Evolutionary conservation across 2,329 filamentous ascomycete species (phyloP).

Genomic region (Xylaria sp.): DNA sequence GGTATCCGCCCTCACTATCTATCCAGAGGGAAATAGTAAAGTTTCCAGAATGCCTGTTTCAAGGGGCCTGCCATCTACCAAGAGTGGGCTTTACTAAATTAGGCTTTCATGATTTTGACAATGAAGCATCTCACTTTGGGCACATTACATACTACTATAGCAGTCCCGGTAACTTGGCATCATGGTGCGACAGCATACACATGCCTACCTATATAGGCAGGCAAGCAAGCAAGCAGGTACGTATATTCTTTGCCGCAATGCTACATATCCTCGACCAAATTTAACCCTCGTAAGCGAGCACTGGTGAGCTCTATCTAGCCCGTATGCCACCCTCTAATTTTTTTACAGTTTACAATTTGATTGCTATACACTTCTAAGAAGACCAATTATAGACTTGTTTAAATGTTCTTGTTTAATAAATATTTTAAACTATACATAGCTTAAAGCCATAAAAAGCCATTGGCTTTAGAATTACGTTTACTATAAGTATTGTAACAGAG

Average conservation of each 20-base stretch:
- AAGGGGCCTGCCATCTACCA: background rate
- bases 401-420: too few relatives aligned
- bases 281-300: conserved; percentile 10
- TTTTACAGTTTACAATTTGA: too few relatives aligned
- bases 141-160: background rate
- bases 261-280: conserved; percentile 12
- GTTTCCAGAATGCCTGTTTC: conserved; percentile 1
- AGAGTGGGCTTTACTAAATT: background rate
- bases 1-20: background rate
- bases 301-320: background rate
- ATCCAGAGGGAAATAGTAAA: background rate
- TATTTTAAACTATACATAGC: too few relatives aligned
- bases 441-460: too few relatives aligned
- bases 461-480: too few relatives aligned
- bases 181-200: conserved; percentile 3
- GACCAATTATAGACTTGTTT: too few relatives aligned
- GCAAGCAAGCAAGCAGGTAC: background rate
- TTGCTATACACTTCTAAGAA: too few relatives aligned
- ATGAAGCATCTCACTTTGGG: background rate
- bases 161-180: conserved; percentile 15
- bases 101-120: background rate
- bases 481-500: too few relatives aligned
- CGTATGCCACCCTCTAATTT: too few relatives aligned
- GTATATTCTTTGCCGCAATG: conserved; percentile 17
- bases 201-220: background rate